Base-by-base conservation (phyloP, 2,329 filamentous ascomycete species). In the Aspergillus tamarii region DNA sequence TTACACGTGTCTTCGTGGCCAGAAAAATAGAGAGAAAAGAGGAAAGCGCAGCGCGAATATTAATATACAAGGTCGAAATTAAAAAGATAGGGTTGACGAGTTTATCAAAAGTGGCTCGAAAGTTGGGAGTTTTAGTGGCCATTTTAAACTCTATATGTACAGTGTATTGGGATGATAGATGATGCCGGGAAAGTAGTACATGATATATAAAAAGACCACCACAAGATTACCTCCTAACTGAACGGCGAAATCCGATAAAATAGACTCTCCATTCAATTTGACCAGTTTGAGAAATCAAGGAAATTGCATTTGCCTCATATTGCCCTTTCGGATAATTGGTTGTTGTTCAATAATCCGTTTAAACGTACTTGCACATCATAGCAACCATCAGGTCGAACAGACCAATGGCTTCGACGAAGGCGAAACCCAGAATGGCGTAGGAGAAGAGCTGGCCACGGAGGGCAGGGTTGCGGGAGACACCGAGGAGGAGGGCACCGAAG, bases 391-490 rank as follows among this genome's bases (percentile, higher is more conserved):
- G 89, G 79, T 92, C 90, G 89, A 92, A 92, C 80, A 92, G 89
- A 90, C 77, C 77, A 64, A 78, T 78, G 85, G 92, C 92, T 83
- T 95, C 92, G 83, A 94, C 92, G 90, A 95, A 95, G 81, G 92
- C 92, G 86, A 95, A 95, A 86, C 92, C 92, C 80, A 95, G 86
- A 91, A 95, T 94, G 88, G 92, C 92, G 85, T 95, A 94, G 75
- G 91, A 92, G 91, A 95, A 96, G 80, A 96, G 92, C 89, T 96
- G 93, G 82, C 92, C 92, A 86, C 92, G 91, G 85, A 96, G 91
- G 80, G 91, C 91, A 79, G 92, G 92, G 91, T 96, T 96, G 86
- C 92, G 92, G 86, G 92, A 91, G 82, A 95, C 92, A 85, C 89
- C 89, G 84, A 91, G 89, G 80, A 96, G 87, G 81, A 96, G 91